Percentiles rank a stretch among this genome's conserved stretches.
Evolutionary conservation across 495 filamentous ascomycete genomes (phyloP).

Genomic region (Apodospora peruviana): DNA sequence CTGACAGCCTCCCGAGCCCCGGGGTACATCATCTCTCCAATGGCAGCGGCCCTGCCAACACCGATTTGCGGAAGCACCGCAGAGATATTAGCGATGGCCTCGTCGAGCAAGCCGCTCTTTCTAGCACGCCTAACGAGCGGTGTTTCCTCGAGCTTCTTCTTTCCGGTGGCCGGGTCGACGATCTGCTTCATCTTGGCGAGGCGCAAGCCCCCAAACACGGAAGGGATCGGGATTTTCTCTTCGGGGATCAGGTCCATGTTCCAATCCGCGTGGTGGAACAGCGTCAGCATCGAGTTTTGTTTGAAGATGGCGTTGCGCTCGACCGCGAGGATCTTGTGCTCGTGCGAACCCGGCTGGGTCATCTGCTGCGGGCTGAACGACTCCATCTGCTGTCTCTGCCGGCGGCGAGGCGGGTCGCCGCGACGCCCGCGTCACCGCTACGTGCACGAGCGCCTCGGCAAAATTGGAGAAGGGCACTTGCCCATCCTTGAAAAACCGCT

Average conservation of each 20-base stretch:
- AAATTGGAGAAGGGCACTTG: constrained; percentile 27
- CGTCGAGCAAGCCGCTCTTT: too few species aligned
- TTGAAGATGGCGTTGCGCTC: constrained; percentile 25
- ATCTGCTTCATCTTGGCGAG: constrained; percentile 20
- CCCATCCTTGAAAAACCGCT: constrained; percentile 24
- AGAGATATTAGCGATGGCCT: too few species aligned
- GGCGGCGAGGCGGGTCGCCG: too few species aligned
- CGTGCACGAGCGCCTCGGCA: constrained; percentile 6
- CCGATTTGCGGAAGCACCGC: too few species aligned
- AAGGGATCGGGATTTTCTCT: constrained; percentile 16
- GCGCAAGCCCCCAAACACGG: constrained; percentile 17
- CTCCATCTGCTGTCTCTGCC: too few species aligned
- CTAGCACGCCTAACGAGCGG: constrained; percentile 15
- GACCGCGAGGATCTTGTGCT: neutral
- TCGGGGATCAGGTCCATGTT: constrained; percentile 25
- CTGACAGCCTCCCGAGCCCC: too few species aligned
- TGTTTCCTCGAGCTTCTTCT: constrained; percentile 22
- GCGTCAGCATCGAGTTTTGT: constrained; percentile 21
- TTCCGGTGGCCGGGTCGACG: constrained; percentile 22
- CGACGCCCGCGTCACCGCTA: too few species aligned
- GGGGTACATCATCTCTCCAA: too few species aligned
- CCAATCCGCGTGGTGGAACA: constrained; percentile 22
- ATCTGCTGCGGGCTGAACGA: too few species aligned
- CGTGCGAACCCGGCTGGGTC: too few species aligned
- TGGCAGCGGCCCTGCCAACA: too few species aligned